Percentiles rank a stretch among this genome's conserved stretches.
phyloP scores from a whole-genome alignment of 768 basidiomycete genomes.

The Psilocybe azurescens region DNA sequence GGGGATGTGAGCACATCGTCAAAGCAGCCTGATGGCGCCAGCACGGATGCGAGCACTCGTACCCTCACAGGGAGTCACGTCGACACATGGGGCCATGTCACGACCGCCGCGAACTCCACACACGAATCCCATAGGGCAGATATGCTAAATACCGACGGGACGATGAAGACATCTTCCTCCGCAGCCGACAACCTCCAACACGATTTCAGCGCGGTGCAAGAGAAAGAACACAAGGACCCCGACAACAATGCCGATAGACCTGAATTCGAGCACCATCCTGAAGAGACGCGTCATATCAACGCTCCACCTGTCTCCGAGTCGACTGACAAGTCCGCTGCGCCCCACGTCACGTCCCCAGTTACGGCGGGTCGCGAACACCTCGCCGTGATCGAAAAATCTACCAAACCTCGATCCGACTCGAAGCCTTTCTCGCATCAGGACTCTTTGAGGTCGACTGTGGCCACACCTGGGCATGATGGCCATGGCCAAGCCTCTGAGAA shows the following conservation, averaged over 20 bases:
- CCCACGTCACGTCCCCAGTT: background rate
- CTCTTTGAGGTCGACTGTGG: background rate
- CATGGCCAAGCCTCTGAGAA: background rate
- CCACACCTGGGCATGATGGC: constrained; percentile 8
- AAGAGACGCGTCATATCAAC: constrained; percentile 1
- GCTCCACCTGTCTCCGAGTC: constrained; percentile 2
- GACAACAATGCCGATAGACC: background rate
- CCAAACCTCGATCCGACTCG: background rate
- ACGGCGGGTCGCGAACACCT: constrained; percentile 1
- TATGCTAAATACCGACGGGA: background rate
- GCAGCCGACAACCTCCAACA: background rate
- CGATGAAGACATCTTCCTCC: background rate
- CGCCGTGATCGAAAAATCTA: background rate
- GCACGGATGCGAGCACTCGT: constrained; percentile 15
- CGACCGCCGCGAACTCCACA: background rate
- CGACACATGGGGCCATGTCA: constrained; percentile 3
- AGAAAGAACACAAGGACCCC: background rate
- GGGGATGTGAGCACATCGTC: background rate
- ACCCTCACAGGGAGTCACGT: constrained; percentile 13
- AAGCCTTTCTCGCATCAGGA: background rate
- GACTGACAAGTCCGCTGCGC: background rate
- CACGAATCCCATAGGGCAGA: background rate
- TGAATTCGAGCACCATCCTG: constrained; percentile 5
- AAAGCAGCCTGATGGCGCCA: background rate
- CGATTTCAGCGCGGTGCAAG: background rate